These are phyloP conservation scores for Colletotrichum costaricense DNA, from an alignment of 2,329 filamentous ascomycete genomes.

Conservation along the genomic window DNA sequence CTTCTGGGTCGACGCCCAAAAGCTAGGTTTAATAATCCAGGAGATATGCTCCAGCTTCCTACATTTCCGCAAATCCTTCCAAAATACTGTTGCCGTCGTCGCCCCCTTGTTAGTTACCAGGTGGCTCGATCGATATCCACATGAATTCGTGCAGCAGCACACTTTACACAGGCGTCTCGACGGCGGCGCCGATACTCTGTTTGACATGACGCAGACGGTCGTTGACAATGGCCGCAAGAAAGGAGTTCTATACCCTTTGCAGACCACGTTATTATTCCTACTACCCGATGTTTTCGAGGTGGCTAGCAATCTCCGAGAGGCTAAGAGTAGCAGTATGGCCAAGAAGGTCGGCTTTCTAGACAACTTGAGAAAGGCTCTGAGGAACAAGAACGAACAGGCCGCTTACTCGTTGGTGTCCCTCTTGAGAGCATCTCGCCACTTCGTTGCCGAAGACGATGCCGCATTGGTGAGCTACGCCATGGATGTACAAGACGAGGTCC, in stretches of 20 bases:
- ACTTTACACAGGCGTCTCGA: constrained; percentile 71
- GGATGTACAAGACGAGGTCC: constrained; percentile 76
- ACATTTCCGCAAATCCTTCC: constrained; percentile 72
- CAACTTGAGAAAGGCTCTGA: constrained; percentile 69
- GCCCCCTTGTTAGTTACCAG: constrained; percentile 72
- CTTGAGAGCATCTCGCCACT: constrained; percentile 72
- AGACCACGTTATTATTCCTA: constrained; percentile 71
- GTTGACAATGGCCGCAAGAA: constrained; percentile 68
- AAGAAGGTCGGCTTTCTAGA: constrained; percentile 77
- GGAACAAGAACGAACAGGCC: constrained; percentile 74
- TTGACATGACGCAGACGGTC: constrained; percentile 75
- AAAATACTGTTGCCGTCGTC: constrained; percentile 72
- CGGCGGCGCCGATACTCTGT: constrained; percentile 73
- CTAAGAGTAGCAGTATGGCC: constrained; percentile 69
- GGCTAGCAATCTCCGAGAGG: constrained; percentile 73
- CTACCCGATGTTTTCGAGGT: constrained; percentile 78
- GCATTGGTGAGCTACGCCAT: constrained; percentile 74
- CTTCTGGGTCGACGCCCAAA: constrained; percentile 73
- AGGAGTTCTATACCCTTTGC: constrained; percentile 69
- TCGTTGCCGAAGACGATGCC: constrained; percentile 71
- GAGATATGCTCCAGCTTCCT: constrained; percentile 76
- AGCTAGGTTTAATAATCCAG: constrained; percentile 71
- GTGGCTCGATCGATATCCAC: constrained; percentile 74
- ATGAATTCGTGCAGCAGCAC: constrained; percentile 74
- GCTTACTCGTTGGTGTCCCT: constrained; percentile 74